Evolutionary conservation across 495 filamentous ascomycete genomes (phyloP).

Genomic region (Xylaria curta): DNA sequence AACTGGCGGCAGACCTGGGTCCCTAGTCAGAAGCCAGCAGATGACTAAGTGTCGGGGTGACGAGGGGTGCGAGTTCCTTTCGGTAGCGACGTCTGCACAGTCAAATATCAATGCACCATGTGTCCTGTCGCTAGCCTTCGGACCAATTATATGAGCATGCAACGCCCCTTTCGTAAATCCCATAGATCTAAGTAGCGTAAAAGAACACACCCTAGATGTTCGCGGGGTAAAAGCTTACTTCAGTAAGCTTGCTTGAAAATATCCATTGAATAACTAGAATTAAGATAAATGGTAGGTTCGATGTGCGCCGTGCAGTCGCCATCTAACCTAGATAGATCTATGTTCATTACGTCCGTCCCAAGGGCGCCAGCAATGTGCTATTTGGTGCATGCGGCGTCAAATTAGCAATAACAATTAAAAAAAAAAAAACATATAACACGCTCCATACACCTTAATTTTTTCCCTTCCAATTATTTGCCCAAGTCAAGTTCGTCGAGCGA

Average conservation of each 20-base stretch:
- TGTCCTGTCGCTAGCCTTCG: background rate
- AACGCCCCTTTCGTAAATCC: background rate
- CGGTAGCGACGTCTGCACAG: too few relatives aligned
- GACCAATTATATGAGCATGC: background rate
- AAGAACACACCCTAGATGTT: background rate
- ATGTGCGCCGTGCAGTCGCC: background rate
- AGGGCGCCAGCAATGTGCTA: background rate
- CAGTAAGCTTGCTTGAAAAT: background rate
- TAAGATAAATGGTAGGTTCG: background rate
- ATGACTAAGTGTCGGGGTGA: too few relatives aligned
- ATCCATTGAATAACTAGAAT: constrained; percentile 7
- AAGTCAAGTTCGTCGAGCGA: background rate
- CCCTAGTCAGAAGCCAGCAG: too few relatives aligned
- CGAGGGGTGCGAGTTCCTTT: too few relatives aligned
- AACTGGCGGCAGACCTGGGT: too few relatives aligned
- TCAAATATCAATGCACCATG: background rate
- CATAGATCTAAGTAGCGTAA: background rate
- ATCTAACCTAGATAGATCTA: constrained; percentile 1
- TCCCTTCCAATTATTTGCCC: background rate
- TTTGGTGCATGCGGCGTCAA: background rate
- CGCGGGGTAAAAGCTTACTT: background rate
- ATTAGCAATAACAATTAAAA: background rate
- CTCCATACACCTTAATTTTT: constrained; percentile 9
- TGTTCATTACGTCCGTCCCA: constrained; percentile 1
- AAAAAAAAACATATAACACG: constrained; percentile 8